Evolutionary conservation across 148 eudicot species (phyloP), one percentile per base, ranked within the genome.

Genomic region (Polygonum maritimum): DNA sequence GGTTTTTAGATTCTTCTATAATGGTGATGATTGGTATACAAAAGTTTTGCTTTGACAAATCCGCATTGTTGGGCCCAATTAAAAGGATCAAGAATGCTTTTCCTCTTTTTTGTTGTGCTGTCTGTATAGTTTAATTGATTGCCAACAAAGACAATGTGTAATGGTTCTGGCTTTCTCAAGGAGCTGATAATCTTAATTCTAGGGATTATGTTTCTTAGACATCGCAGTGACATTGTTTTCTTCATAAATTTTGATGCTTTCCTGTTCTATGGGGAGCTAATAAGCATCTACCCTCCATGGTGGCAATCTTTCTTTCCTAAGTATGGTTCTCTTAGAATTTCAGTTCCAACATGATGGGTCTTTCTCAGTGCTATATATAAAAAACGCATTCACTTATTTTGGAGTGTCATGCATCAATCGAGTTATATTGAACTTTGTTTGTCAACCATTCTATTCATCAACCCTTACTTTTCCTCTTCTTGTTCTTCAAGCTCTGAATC

Each of bases 401-500:
- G 45, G 19, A 67, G 21, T 36, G 45, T 35, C 71, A 16, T 67
- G 18, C 45, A 0, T 26, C n/a, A n/a, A 67, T 67, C 2, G 21
- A 36, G 4, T 38, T 67, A 38, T 67, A 10, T 65, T 44, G 44
- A 67, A 18, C 71, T 67, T 38, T 67, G 21, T 60, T 60, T 35
- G 38, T 58, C 36, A 58, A 58, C 22, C 67, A 0, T 21, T 7
- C 35, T 21, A 57, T 21, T 8, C 15, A 5, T 60, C 63, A 22
- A 67, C 35, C 21, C 7, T 54, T 77, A 21, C 26, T 39, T 55
- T 58, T n/a, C 63, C 48, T 21, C 36, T 52, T 58, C 47, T 51
- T 44, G 69, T 75, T 77, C 74, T 72, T 75, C 45, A 69, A 93
- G 98, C 89, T 93, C 98, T 36, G 78, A 52, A 76, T 77, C 77